Base-by-base conservation (phyloP, 371 early-diverging fungal species). In the Mucor sp. region DNA sequence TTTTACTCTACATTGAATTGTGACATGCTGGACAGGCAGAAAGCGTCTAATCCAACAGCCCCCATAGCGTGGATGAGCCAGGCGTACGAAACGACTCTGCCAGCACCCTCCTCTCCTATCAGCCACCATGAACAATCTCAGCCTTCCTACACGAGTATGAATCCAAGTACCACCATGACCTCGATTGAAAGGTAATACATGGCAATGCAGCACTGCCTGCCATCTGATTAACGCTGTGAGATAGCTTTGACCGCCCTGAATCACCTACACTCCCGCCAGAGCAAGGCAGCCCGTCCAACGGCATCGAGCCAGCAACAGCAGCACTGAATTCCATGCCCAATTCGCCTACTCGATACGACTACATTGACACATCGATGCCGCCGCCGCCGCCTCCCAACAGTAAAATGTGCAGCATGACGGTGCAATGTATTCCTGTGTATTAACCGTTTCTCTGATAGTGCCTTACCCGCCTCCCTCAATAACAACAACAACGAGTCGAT, bases 251-350 rank as follows among this genome's bases (percentile, higher is more conserved):
- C 58, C 61, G 76, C 32, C 76, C 79, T 11, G 79, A 79, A 70
- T 79, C 79, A 60, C 79, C 79, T 15, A 79, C 79, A 0, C 58
- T 79, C 17, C 79, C 79, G 15, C 74, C 72, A 11, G 77, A 79
- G 60, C 57, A 35, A 59, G 59, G 41, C 23, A 12, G 43, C 8
- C 57, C 57, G 4, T 27, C 23, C 6, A 44, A 25, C 7, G 61
- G 30, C 4, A 19, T 33, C 8, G 66, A 59, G 9, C 15, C 33
- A 11, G 23, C n/a, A 21, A 27, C 28, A 21, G 9, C 33, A 28
- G n/a, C 17, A 41, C 17, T 30, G 21, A 27, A 17, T 28, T 43
- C 53, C 17, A 23, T 11, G 15, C 37, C 55, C 21, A 28, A 15
- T 21, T 43, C 37, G 19, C 48, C 60, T 33, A 57, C 61, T 25